These are phyloP conservation scores for Tetratostichococcus sp. DNA, from an alignment of 139 green algal genomes.

Conservation along the genomic window DNA sequence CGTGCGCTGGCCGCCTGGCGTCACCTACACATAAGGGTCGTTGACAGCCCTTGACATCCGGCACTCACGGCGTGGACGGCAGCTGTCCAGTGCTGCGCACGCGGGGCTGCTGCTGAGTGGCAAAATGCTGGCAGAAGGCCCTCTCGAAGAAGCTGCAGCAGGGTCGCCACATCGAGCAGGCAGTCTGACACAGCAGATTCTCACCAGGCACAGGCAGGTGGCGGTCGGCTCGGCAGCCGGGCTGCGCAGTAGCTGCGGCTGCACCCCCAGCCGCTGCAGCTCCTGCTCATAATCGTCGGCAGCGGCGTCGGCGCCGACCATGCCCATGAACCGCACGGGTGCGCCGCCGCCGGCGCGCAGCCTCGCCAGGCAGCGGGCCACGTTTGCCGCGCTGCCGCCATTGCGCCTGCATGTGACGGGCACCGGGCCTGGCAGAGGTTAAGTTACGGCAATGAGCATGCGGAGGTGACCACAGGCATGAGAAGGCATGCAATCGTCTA, in stretches of 20 bases:
- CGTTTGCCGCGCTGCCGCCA: conserved; percentile 79
- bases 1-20: conserved; percentile 80
- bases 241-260: conserved; percentile 46
- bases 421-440: no score
- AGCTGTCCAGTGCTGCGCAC: no score
- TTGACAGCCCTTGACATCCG: no score
- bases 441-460: no score
- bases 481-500: no score
- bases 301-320: conserved; percentile 59
- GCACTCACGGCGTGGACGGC: no score
- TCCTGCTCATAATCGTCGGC: conserved; percentile 44
- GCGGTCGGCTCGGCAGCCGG: conserved; percentile 35
- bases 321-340: conserved; percentile 47
- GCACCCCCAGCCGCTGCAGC: conserved; percentile 47
- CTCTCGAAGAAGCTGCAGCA: no score
- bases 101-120: no score
- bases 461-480: no score
- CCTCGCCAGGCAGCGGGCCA: conserved; percentile 40
- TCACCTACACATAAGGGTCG: conserved; percentile 18
- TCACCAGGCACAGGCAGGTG: conserved; percentile 65
- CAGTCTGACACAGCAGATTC: no score
- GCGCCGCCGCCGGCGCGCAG: conserved; percentile 1
- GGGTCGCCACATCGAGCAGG: no score
- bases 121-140: no score
- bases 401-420: not conserved